Conservation (phyloP, 2,329 filamentous ascomycete species). For the Metarhizium sp. region DNA sequence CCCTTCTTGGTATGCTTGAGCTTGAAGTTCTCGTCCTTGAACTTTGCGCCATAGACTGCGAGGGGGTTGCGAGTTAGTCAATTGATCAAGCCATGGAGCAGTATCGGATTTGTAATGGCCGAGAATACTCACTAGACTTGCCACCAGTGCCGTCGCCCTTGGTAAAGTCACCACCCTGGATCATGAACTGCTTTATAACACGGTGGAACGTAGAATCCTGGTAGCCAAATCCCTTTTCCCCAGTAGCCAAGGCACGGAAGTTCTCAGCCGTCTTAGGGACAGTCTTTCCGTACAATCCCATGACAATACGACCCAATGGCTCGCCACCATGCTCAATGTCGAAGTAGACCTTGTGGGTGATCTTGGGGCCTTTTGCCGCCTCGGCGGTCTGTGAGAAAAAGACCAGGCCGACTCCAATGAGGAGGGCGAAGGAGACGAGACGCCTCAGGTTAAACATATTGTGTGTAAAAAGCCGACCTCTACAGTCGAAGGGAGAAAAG, state of each 20-base stretch:
- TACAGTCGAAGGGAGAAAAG: conserved; percentile 62
- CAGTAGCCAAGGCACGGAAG: conserved; percentile 72
- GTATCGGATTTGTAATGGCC: background rate
- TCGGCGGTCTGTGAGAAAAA: conserved; percentile 67
- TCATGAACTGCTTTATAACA: conserved; percentile 87
- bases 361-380: conserved; percentile 80
- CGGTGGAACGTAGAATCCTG: conserved; percentile 78
- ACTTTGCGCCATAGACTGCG: conserved; percentile 71
- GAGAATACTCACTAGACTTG: conserved; percentile 59
- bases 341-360: conserved; percentile 92
- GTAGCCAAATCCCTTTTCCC: conserved; percentile 81
- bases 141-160: conserved; percentile 73
- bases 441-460: conserved; percentile 69
- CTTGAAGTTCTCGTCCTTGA: conserved; percentile 91
- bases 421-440: conserved; percentile 62
- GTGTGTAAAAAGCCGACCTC: conserved; percentile 37
- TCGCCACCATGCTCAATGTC: conserved; percentile 72
- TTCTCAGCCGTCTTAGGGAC: conserved; percentile 68
- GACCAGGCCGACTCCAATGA: conserved; percentile 65
- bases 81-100: conserved; percentile 1
- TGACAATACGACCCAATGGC: conserved; percentile 62
- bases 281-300: conserved; percentile 82
- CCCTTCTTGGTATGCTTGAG: conserved; percentile 84
- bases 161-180: conserved; percentile 85
- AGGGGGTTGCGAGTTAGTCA: conserved; percentile 10